A percentile compares a stretch with the other conserved stretches of the same genome.
These are phyloP conservation scores for Apostasia ramifera DNA, from an alignment of 106 monocot species.

Conservation along the genomic window DNA sequence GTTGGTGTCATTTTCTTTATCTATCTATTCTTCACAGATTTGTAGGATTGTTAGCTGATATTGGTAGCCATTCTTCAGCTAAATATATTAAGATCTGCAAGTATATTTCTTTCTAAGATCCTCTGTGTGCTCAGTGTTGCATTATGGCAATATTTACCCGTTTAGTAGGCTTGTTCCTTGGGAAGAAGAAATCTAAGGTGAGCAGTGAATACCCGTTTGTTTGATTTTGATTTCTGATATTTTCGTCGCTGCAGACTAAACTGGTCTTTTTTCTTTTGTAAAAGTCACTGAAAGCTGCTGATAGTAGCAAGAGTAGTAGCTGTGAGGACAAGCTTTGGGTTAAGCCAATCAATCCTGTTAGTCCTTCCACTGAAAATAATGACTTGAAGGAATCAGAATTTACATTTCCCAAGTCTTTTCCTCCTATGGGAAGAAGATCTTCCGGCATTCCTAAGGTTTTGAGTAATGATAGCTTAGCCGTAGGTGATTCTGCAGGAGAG, in stretches of 20 bases:
- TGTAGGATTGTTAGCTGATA: background rate
- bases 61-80: background rate
- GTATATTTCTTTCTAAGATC: background rate
- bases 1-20: background rate
- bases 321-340: constrained; percentile 19
- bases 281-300: constrained; percentile 16
- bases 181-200: constrained; percentile 83
- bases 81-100: background rate
- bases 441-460: constrained; percentile 6
- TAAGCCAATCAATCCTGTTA: constrained; percentile 29
- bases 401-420: background rate
- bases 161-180: constrained; percentile 39
- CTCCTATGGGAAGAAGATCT: background rate
- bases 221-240: background rate
- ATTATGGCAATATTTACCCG: constrained; percentile 55
- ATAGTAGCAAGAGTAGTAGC: constrained; percentile 12
- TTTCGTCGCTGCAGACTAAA: background rate
- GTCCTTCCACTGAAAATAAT: constrained; percentile 3
- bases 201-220: background rate
- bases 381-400: constrained; percentile 10
- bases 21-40: background rate
- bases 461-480: constrained; percentile 7
- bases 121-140: background rate
- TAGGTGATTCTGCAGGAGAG: constrained; percentile 15
- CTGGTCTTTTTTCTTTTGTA: constrained; percentile 13